Conservation (phyloP, 306 rosid genomes). For the Mimosa pudica region DNA sequence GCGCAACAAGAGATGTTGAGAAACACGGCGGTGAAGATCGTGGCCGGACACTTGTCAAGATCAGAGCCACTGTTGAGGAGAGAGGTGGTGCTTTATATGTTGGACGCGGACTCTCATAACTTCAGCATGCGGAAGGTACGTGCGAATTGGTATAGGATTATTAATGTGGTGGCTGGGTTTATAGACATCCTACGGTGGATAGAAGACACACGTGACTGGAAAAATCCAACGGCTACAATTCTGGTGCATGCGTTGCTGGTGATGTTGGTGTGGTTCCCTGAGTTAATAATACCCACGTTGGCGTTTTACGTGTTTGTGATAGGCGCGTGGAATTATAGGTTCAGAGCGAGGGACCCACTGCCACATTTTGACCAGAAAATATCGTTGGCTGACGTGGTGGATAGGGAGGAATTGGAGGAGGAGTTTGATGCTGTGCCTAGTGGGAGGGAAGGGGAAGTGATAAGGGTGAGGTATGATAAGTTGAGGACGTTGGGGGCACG, state of each 20-base stretch:
- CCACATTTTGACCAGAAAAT: conserved; percentile 67
- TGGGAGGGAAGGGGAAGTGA: conserved; percentile 39
- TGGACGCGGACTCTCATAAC: conserved; percentile 69
- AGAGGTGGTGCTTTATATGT: conserved; percentile 67
- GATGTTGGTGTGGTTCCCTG: conserved; percentile 85
- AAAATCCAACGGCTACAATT: conserved; percentile 68
- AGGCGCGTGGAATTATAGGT: conserved; percentile 81
- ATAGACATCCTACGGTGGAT: conserved; percentile 68
- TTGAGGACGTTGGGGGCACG: conserved; percentile 70
- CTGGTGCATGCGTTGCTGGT: conserved; percentile 70
- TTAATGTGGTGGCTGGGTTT: conserved; percentile 52
- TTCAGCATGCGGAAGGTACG: conserved; percentile 84
- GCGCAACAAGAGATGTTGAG: conserved; percentile 71
- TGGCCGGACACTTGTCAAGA: conserved; percentile 63
- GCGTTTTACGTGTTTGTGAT: conserved; percentile 61
- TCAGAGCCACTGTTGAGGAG: conserved; percentile 77
- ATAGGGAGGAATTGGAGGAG: conserved; percentile 77
- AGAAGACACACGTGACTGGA: conserved; percentile 82
- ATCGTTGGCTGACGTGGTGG: conserved; percentile 58
- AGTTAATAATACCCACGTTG: conserved; percentile 65
- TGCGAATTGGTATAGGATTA: conserved; percentile 71
- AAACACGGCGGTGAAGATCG: conserved; percentile 59
- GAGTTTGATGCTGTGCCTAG: conserved; percentile 73
- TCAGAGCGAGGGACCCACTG: conserved; percentile 50
- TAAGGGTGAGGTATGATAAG: conserved; percentile 67